Conservation (phyloP, 164 flowering plant genomes). For the Annona cherimola region DNA sequence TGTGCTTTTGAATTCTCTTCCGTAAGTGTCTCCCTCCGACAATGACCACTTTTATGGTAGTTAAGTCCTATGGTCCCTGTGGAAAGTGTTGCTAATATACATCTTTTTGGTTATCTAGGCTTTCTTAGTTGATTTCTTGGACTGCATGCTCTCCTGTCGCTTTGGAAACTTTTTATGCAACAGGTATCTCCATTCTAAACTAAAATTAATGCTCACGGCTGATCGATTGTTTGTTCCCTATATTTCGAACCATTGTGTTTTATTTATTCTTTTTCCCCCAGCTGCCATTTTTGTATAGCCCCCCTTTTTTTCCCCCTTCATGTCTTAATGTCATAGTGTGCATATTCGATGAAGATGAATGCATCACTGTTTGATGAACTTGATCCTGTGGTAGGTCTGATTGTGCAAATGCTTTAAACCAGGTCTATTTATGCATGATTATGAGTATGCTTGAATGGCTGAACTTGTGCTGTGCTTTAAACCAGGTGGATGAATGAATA, state of each 20-base stretch:
- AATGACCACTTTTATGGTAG: not conserved
- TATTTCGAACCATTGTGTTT: not conserved
- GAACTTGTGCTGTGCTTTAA: too few species aligned
- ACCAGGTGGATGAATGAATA: too few species aligned
- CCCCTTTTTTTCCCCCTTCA: not conserved
- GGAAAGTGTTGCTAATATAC: slow-evolving; percentile 6
- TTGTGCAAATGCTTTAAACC: too few species aligned
- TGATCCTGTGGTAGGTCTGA: too few species aligned
- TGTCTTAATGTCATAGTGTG: not conserved
- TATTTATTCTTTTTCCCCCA: not conserved
- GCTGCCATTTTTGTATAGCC: not conserved
- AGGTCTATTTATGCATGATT: too few species aligned
- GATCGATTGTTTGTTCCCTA: not conserved
- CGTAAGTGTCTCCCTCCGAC: slow-evolving; percentile 38
- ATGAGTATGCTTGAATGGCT: too few species aligned
- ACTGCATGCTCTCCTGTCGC: slow-evolving; percentile 83
- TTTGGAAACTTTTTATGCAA: slow-evolving; percentile 98
- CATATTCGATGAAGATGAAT: not conserved
- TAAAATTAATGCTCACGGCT: not conserved
- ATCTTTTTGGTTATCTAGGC: slow-evolving; percentile 38
- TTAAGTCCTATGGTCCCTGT: slow-evolving; percentile 1
- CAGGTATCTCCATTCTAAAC: slow-evolving; percentile 42
- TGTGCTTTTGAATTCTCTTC: slow-evolving; percentile 94
- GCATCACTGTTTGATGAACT: not conserved
- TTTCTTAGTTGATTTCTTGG: slow-evolving; percentile 88